Evolutionary conservation across 2,329 filamentous ascomycete genomes (phyloP), one percentile per base, ranked within the genome.

Genomic region (Drechslerella dactyloides): DNA sequence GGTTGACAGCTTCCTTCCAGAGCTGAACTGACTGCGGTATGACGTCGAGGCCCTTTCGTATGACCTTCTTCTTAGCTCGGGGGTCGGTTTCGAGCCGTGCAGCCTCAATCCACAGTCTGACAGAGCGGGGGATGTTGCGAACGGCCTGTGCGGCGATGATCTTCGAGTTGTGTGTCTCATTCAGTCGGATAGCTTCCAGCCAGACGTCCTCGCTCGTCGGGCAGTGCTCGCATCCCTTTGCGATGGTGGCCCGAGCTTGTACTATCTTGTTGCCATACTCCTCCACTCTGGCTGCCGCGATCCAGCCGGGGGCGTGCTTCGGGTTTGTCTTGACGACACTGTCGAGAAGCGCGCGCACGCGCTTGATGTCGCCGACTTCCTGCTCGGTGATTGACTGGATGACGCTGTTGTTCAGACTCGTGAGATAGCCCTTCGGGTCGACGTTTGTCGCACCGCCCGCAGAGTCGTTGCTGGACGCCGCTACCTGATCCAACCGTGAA

Each of bases 321-420:
- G 93, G 91, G 79, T 99, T 99, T 6, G 93, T 97, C 81, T 94
- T 96, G 79, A 96, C 96, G 52, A 97, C 94, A 0, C 93, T 97
- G 78, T 96, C 92, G n/a, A 99, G 82, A 37, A 99, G 84, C 74
- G 93, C 89, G 74, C 94, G 87, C 17, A 96, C 94, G 80, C 94
- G 89, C 78, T 96, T 96, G 79, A 99, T 91, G 78, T 99, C 94
- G 70, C 94, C 93, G 24, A 97, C 90, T 76, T 93, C 90, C 2
- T 90, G 86, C 77, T 96, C 90, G 2, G 88, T 86, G 40, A 75
- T 75, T n/a, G 76, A 74, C 68, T 91, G 90, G 66, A 87, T 89
- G 66, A 91, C 82, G 57, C 90, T 89, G 79, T 90, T 93, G 65
- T 89, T 89, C 56, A 99, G 82, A 77, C 89, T 96, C 0, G 96